Evolutionary conservation across 768 basidiomycete genomes (phyloP), one percentile per base, ranked within the genome.

Genomic region (Pulveroboletus frians): DNA sequence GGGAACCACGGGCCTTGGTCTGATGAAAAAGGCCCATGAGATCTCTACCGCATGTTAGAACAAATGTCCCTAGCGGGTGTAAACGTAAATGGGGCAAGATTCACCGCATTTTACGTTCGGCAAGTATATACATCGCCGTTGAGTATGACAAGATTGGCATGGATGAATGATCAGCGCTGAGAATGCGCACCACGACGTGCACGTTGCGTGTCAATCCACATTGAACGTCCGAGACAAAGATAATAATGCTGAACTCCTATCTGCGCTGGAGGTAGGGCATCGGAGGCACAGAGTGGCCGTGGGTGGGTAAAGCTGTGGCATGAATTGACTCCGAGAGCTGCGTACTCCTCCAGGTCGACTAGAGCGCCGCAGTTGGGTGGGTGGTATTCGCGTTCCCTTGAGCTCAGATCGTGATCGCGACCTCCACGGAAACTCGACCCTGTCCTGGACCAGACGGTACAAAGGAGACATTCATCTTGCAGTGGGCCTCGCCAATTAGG

Each of bases 181-280:
- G 30, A 39, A 35, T 17, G n/a, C 39, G 31, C 57, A 59, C 48
- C 39, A 51, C 35, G 56, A 32, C 21, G 23, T 31, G 47, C 62
- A 62, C 56, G 62, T 59, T 64, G 51, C 44, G 26, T 36, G 50
- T 41, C 50, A 61, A 56, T 53, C 36, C 56, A 64, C 49, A 59
- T 51, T 56, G 55, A 29, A 40, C n/a, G 40, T 43, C 34, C 23
- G 37, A 35, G 41, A 46, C 32, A 47, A 36, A 30, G 9, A 31
- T 38, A 20, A 31, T 38, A 20, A 29, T 43, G 32, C 49, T 29
- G 47, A n/a, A 39, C 58, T 54, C 50, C 44, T 61, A 55, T 55
- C 41, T 48, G 49, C 20, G 37, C 37, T 43, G 40, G 32, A 46
- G 37, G 49, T 50, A 48, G 47, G 41, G 42, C 11, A 53, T 40